Conservation (phyloP, 371 early-diverging fungal species). For the Circinella umbellata region DNA sequence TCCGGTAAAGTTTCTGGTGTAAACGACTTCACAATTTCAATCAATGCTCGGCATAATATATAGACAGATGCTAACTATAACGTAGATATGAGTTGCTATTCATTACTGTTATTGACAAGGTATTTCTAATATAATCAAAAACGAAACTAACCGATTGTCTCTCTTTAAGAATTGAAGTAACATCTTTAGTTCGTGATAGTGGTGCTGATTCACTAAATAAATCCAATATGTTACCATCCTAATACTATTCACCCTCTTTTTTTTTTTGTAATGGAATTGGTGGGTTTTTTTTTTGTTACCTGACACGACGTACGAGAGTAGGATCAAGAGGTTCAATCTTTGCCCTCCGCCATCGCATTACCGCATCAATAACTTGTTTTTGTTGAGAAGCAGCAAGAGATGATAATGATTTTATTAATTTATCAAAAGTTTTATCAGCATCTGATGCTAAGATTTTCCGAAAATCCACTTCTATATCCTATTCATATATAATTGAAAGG, state of each 20-base stretch:
- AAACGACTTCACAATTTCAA: conserved; percentile 81
- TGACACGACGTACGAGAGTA: conserved; percentile 43
- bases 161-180: conserved; percentile 49
- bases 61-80: conserved; percentile 83
- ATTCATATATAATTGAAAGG: background rate
- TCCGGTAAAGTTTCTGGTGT: conserved; percentile 76
- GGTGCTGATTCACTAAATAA: conserved; percentile 47
- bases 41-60: conserved; percentile 86
- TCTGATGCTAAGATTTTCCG: conserved; percentile 69
- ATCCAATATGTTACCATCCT: background rate
- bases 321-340: conserved; percentile 72
- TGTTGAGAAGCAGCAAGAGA: conserved; percentile 86
- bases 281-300: conserved; percentile 22
- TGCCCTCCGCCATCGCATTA: conserved; percentile 89
- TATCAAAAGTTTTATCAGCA: conserved; percentile 81
- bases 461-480: conserved; percentile 75
- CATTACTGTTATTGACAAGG: no score
- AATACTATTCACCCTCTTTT: background rate
- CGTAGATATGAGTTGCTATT: no score
- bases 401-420: conserved; percentile 77
- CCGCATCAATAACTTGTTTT: conserved; percentile 86
- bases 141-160: conserved; percentile 49
- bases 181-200: conserved; percentile 43
- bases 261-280: no score
- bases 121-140: no score